Evolutionary conservation across 768 basidiomycete species (phyloP), one percentile per base, ranked within the genome.

Genomic region (Hemileccinum impolitum): DNA sequence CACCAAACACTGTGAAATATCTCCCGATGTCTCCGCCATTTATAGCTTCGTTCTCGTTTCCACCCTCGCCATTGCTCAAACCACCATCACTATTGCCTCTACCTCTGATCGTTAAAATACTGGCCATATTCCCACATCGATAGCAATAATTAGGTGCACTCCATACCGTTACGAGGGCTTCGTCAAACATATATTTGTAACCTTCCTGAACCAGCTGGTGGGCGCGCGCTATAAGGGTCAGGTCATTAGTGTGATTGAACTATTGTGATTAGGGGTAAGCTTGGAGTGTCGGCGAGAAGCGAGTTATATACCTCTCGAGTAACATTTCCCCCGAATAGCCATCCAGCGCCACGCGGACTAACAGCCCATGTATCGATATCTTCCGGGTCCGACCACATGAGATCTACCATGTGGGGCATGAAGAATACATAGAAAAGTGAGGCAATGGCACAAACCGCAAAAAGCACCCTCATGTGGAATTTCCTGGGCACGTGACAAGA

Each of bases 391-490:
- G 90, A 93, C 95, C 95, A 98, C 93, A 98, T 96, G 12, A 98
- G 79, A 64, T 97, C 93, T 93, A 44, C 9, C 39, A 26, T 14
- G 8, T 8, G 28, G 30, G 2, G 38, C 25, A 31, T 34, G 38
- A 51, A 15, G 11, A n/a, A 37, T 5, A 38, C 26, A 18, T 43
- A 26, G 23, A 28, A 9, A 28, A 19, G 39, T 40, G 36, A 13
- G 14, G 12, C 23, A 13, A 39, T 21, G 21, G 13, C 9, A 59
- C 80, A 26, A 58, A 85, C 87, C 87, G 58, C 95, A 98, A 74
- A 98, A 97, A 8, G 94, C 88, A n/a, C 95, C 95, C 65, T 97
- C 95, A 66, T 98, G 95, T 2, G 94, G 95, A 39, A 98, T 95
- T 67, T 98, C 95, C 62, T 97, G 94, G n/a, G 92, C 90, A 47